A percentile compares a stretch with the other conserved stretches of the same genome.
These are phyloP conservation scores for Alisma plantagoaquatica DNA, from an alignment of 106 monocot species.

Conservation along the genomic window DNA sequence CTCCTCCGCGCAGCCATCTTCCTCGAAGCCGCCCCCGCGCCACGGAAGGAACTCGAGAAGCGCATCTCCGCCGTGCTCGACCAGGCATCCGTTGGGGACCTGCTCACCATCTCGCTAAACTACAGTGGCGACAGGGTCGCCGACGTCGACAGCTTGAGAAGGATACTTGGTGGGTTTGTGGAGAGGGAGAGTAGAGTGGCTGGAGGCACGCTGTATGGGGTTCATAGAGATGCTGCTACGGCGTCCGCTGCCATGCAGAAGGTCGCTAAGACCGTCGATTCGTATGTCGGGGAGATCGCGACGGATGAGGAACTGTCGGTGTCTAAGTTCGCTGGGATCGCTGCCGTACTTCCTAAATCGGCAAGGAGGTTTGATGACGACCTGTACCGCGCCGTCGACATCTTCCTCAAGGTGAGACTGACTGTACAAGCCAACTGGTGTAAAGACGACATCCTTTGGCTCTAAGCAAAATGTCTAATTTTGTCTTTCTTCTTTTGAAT, in stretches of 20 bases:
- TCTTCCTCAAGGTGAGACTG: conserved; percentile 51
- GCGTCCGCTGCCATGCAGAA: conserved; percentile 43
- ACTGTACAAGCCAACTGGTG: too few relatives aligned
- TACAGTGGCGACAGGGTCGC: conserved; percentile 32
- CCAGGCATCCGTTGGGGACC: conserved; percentile 34
- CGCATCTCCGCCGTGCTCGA: conserved; percentile 39
- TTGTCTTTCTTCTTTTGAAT: too few relatives aligned
- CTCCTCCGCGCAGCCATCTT: conserved; percentile 57
- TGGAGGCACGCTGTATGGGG: conserved; percentile 27
- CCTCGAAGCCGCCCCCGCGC: conserved; percentile 21
- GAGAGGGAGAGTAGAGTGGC: conserved; percentile 43
- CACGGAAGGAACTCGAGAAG: conserved; percentile 42
- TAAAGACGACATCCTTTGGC: too few relatives aligned
- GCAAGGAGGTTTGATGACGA: conserved; percentile 57
- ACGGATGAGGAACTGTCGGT: conserved; percentile 55
- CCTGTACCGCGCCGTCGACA: conserved; percentile 80
- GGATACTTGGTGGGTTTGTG: conserved; percentile 41
- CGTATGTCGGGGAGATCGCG: conserved; percentile 63
- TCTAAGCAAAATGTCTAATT: too few relatives aligned
- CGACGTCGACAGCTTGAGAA: conserved; percentile 46
- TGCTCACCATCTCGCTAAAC: conserved; percentile 51
- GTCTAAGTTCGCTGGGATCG: conserved; percentile 60
- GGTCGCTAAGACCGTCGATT: conserved; percentile 47
- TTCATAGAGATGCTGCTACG: conserved; percentile 3
- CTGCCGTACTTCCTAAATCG: conserved; percentile 50